Base-by-base conservation (phyloP, 1,139 yeast genomes). In the Maudiozyma humilis region DNA sequence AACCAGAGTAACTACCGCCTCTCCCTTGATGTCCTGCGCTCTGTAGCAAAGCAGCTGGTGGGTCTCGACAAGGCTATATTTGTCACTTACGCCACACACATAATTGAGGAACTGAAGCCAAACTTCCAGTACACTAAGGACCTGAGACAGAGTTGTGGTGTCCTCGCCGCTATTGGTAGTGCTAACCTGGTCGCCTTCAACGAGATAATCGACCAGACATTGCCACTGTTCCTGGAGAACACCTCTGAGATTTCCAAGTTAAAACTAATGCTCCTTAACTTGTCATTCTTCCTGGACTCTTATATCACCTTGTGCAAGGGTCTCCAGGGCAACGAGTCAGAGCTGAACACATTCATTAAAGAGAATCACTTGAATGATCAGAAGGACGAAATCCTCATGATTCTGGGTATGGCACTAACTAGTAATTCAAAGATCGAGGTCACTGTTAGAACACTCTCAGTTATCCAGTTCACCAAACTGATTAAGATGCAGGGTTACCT, bases 381-480 rank as follows among this genome's bases (percentile, higher is more conserved):
- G 58, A 83, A 84, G 55, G 95, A 87, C 54, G 77, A 77, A 41
- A 65, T 88, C 16, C 65, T 86, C 35, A 75, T 80, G 44, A 69
- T 81, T 41, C 63, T 85, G 51, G 78, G 87, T 13, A 82, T 77
- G 57, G 70, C 85, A 3, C 69, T 88, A 43, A 77, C 81, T 61
- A 73, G 82, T 0, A 71, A 86, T 0, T 78, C 94, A 0, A 71
- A 71, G 43, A 64, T 76, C 32, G 95, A 84, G 53, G 78, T 79
- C 20, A 75, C 87, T 0, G 69, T 88, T 43, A 75, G 88, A 54
- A 72, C 82, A 36, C 67, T 82, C 41, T 76, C 89, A 0, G 69
- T 84, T 32, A 76, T 76, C 42, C 86, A 83, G 44, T 70, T 88
- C 45, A 69, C 77, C 1, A 75, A 76, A 47, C 57, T 83, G 43